Percentiles rank a stretch among this genome's conserved stretches.
Evolutionary conservation across 345 rosid species (phyloP).

Genomic region (Acer yangbiense): DNA sequence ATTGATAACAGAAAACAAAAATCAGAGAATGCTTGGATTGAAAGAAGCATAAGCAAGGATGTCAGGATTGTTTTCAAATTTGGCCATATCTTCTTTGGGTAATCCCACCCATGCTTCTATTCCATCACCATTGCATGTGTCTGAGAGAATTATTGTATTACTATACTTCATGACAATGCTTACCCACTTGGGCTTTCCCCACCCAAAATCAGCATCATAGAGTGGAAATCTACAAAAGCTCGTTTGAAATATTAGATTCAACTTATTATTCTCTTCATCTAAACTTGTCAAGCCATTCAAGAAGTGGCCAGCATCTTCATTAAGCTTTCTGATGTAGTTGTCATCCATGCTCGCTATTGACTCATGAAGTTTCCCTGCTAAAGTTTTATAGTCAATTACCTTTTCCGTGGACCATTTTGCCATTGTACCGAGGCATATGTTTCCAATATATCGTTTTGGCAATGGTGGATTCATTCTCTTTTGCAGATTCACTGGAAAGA

Average conservation of each 20-base stretch:
- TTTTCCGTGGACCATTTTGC: too few species aligned
- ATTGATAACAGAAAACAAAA: too few species aligned
- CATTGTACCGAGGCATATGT: too few species aligned
- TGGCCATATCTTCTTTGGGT: conserved; percentile 26
- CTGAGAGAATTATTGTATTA: conserved; percentile 13
- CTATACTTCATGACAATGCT: conserved; percentile 4
- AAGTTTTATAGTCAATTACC: too few species aligned
- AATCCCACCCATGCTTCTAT: conserved; percentile 33
- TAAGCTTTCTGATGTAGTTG: background rate
- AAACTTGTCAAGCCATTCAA: background rate
- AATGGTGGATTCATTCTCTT: background rate
- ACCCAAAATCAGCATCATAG: conserved; percentile 32
- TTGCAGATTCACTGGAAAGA: background rate
- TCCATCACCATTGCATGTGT: conserved; percentile 25
- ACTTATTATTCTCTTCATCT: background rate
- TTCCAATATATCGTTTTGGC: background rate
- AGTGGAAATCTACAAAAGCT: conserved; percentile 33
- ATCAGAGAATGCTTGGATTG: too few species aligned
- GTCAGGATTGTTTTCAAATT: conserved; percentile 16
- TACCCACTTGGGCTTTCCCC: conserved; percentile 33
- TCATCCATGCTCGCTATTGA: background rate
- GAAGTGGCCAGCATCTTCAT: background rate
- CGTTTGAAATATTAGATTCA: background rate
- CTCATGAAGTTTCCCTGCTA: too few species aligned
- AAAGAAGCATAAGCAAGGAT: conserved; percentile 27